Evolutionary conservation across 1,284 basidiomycete species (phyloP), one percentile per base, ranked within the genome.

Genomic region (Wallemia ichthyophaga): DNA sequence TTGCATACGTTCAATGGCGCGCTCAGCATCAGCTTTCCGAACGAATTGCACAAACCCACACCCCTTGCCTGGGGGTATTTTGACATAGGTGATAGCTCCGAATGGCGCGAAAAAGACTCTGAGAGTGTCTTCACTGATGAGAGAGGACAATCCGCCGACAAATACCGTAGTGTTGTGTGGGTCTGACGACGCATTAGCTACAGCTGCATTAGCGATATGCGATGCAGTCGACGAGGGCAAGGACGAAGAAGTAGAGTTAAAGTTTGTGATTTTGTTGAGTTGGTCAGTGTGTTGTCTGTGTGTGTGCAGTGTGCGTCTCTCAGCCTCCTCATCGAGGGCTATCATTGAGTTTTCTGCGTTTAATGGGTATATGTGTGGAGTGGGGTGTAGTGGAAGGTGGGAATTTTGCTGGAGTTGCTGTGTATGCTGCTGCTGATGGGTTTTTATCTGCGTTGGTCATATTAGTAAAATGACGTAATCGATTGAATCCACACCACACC

Each of bases 1-100:
- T 71, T 94, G 88, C 87, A 94, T 89, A 69, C 85, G 84, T 69
- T 88, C 83, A 64, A 95, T 94, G 1, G 89, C 88, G 25, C 78
- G 75, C 68, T 92, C 86, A 3, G 89, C 89, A 69, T 94, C 89
- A 13, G 78, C 78, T 71, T 94, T 91, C 63, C 80, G 76, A 25
- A 91, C 83, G 66, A 87, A 94, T 70, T 92, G 88, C 26, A 95
- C 88, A 65, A 95, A 95, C 0, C 89, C 88, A 66, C 89, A 94
- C 62, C 89, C 85, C 67, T 94, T 94, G 58, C 86, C 87, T 25
- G 86, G 82, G 1, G 89, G 89, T 5, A 94, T 88, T 71, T 94
- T 94, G 67, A 92, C 87, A 67, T 91, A 91, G 65, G 88, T 85
- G 60, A 91, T 89, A 63, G 86, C 84, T 57, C 86, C 86, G 66